Evolutionary conservation across 2,329 filamentous ascomycete species (phyloP), one percentile per base, ranked within the genome.

Genomic region (Colletotrichum sp.): DNA sequence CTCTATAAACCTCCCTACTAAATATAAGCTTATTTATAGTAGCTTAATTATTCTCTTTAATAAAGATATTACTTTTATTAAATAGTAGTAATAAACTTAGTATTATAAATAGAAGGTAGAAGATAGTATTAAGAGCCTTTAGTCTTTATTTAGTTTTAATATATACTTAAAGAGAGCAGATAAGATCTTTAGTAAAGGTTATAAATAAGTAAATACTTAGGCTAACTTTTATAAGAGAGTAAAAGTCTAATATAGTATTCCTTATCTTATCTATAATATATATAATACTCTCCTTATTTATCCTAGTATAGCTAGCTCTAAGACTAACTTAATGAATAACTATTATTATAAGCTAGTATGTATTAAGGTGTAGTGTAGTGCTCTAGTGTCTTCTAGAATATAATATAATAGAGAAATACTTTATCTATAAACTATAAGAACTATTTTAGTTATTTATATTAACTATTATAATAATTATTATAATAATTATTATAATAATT

Each of bases 1-100:
- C 5, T 32, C n/a, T 32, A 32, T 32, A 32, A 1, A 32, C 3
- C 16, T 1, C n/a, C 16, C 2, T 3, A 0, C 5, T 49, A 49
- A n/a, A 18, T 18, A 18, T 18, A 49, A 49, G 9, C 7, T 49
- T n/a, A 18, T 49, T 49, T 49, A 49, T 49, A n/a, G 5, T 4
- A 49, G 1, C n/a, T 18, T 49, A 49, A 2, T 49, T n/a, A 8
- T 49, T 49, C 16, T 49, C 6, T 49, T 49, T 49, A 9, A 0
- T 49, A 49, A 2, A 32, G 2, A 32, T 32, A 49, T 5, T 49
- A 16, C 2, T 49, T 49, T 49, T 32, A 13, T 32, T 32, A 32
- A 32, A 32, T 32, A 32, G 5, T 32, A 32, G 12, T 2, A 32
- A 0, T 32, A 32, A 32, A 32, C 10, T 32, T 32, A 32, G 1